A percentile compares a stretch with the other conserved stretches of the same genome.
Evolutionary conservation across 2,329 filamentous ascomycete species (phyloP).

Genomic region (Phaeomoniella chlamydospora): DNA sequence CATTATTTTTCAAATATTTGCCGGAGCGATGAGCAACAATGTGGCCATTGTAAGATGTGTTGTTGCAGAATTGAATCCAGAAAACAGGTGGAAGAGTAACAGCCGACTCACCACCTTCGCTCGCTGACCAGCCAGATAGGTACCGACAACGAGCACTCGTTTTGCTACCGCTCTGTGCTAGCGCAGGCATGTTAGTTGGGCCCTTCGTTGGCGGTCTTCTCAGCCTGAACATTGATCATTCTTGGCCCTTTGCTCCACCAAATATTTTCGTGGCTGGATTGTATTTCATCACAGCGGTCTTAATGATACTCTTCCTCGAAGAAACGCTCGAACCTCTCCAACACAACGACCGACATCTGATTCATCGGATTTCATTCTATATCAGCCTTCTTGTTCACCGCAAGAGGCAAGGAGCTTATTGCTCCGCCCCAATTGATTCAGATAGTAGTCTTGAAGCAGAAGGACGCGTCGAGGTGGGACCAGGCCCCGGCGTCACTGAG

Average conservation of each 20-base stretch:
- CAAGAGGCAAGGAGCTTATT: neutral
- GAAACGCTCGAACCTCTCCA: neutral
- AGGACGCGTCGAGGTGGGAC: neutral
- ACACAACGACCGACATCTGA: neutral
- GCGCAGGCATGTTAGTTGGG: constrained; percentile 60
- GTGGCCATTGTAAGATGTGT: constrained; percentile 58
- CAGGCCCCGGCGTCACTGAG: neutral
- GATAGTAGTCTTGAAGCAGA: neutral
- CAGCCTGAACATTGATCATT: constrained; percentile 50
- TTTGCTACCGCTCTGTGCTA: constrained; percentile 61
- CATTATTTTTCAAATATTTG: constrained; percentile 55
- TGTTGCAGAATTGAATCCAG: constrained; percentile 63
- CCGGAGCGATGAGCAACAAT: constrained; percentile 60
- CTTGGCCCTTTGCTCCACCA: constrained; percentile 37
- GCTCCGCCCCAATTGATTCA: neutral
- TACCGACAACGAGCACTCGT: constrained; percentile 56
- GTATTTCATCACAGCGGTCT: neutral
- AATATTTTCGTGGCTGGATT: neutral
- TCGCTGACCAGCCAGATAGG: constrained; percentile 50
- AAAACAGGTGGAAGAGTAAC: too few relatives aligned
- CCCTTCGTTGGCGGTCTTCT: constrained; percentile 52
- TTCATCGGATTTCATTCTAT: neutral
- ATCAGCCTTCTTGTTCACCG: neutral
- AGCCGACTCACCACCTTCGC: too few relatives aligned
- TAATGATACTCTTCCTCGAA: neutral